Evolutionary conservation across 1,139 yeast genomes (phyloP).

Genomic region (Trichomonascaceae sp.): DNA sequence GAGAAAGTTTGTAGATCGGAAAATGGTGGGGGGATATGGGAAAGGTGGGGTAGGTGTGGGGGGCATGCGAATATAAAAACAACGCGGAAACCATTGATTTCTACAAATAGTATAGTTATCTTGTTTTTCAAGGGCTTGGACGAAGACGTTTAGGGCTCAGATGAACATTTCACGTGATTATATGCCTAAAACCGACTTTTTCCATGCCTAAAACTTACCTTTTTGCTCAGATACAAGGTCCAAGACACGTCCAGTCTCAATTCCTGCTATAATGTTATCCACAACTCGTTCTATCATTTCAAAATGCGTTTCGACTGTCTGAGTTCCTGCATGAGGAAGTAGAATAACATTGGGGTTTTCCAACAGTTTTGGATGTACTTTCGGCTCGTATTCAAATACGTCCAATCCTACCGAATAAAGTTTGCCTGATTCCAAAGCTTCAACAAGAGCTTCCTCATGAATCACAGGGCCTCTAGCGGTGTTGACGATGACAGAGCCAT

Average conservation of each 20-base stretch:
- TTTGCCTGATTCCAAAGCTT: slow-evolving; percentile 60
- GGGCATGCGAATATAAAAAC: not conserved
- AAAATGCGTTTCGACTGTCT: slow-evolving; percentile 47
- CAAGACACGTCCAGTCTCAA: slow-evolving; percentile 53
- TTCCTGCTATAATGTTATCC: slow-evolving; percentile 38
- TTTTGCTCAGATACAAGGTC: slow-evolving; percentile 39
- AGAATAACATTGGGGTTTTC: slow-evolving; percentile 43
- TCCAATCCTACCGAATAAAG: slow-evolving; percentile 55
- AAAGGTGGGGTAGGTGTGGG: not conserved
- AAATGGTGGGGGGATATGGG: not conserved
- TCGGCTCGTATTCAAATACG: slow-evolving; percentile 81
- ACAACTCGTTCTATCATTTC: slow-evolving; percentile 55
- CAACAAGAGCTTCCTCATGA: slow-evolving; percentile 58
- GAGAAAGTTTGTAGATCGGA: not conserved
- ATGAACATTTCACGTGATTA: too few species aligned
- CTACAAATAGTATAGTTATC: too few species aligned
- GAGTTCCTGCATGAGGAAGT: slow-evolving; percentile 66
- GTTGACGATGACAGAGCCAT: slow-evolving; percentile 61
- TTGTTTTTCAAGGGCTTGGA: too few species aligned
- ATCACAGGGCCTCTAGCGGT: slow-evolving; percentile 67
- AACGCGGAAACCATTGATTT: too few species aligned
- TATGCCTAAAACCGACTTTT: too few species aligned
- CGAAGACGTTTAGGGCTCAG: too few species aligned
- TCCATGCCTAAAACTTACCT: slow-evolving; percentile 8
- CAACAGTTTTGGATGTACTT: slow-evolving; percentile 32